Conservation (phyloP, 2,329 filamentous ascomycete species). For the Chrysoporthe cubensis region DNA sequence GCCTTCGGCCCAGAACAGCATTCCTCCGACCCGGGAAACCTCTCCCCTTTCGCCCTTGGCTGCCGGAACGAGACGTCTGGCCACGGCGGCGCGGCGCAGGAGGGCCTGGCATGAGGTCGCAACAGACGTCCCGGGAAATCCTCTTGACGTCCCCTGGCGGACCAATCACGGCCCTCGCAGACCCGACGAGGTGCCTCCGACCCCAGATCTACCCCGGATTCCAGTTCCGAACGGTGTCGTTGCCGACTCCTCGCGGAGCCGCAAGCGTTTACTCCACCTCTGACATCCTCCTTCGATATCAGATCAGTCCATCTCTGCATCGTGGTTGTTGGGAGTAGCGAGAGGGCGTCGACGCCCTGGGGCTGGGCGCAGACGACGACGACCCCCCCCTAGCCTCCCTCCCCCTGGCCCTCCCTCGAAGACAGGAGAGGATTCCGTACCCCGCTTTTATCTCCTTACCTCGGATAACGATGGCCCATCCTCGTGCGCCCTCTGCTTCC, state of each 20-base stretch:
- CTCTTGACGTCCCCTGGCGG: slow-evolving; percentile 19
- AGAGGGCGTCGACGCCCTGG: background rate
- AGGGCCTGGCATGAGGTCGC: slow-evolving; percentile 6
- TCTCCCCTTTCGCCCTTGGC: too few relatives aligned
- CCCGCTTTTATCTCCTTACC: slow-evolving; percentile 20
- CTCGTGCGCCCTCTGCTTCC: slow-evolving; percentile 1
- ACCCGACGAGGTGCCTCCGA: slow-evolving; percentile 10
- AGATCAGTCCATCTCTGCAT: background rate
- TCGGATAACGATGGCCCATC: slow-evolving; percentile 23
- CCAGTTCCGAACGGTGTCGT: background rate
- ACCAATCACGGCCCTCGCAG: slow-evolving; percentile 22
- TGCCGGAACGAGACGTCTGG: too few relatives aligned
- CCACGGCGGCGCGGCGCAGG: background rate
- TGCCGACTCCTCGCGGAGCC: slow-evolving; percentile 24
- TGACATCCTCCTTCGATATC: slow-evolving; percentile 9
- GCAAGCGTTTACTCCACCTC: slow-evolving; percentile 26
- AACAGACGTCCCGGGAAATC: slow-evolving; percentile 27
- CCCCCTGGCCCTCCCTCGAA: background rate
- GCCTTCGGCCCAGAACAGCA: background rate
- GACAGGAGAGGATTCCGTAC: slow-evolving; percentile 2
- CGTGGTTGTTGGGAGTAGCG: background rate
- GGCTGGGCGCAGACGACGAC: background rate
- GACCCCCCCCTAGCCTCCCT: background rate
- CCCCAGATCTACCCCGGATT: slow-evolving; percentile 25
- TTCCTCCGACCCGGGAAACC: background rate